Evolutionary conservation across 495 filamentous ascomycete genomes (phyloP), one percentile per base, ranked within the genome.

Genomic region (Hypoxylon fuscum): DNA sequence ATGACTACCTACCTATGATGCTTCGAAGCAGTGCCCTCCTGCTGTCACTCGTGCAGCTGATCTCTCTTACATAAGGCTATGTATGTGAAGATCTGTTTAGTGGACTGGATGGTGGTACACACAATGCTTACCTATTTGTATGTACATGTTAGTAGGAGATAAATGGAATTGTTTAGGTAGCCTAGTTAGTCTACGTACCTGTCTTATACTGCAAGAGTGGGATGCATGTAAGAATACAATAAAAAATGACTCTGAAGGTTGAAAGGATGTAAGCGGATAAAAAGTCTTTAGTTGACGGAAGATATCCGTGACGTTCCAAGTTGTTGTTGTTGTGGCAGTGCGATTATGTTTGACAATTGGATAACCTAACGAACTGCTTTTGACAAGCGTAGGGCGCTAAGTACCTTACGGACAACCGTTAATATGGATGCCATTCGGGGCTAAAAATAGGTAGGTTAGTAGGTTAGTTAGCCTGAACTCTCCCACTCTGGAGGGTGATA

Each of bases 51-150:
- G 22, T 55, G 55, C 55, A 59, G 48, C 52, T 45, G 18, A 18
- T 38, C 35, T 58, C 34, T 37, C 54, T 58, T 54, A 64, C 54
- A 42, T 59, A 59, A 59, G 61, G 61, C 54, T 59, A 54, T 59
- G 61, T 37, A 32, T n/a, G n/a, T n/a, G 31, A 54, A 59, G 10
- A 22, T 20, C 15, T 0, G 15, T 34, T 18, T 18, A 42, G 53
- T n/a, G n/a, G n/a, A n/a, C n/a, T n/a, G 45, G 21, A 6, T 49
- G 23, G 41, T 47, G 41, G 11, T 50, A 50, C 55, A 25, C n/a
- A n/a, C n/a, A n/a, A n/a, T n/a, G n/a, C n/a, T n/a, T n/a, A n/a
- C n/a, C n/a, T n/a, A n/a, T n/a, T n/a, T n/a, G n/a, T n/a, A n/a
- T n/a, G n/a, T n/a, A n/a, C n/a, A n/a, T n/a, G n/a, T n/a, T n/a